These are phyloP conservation scores for Cyclotella distinguenda DNA, from an alignment of 108 stramenopile genomes.

Conservation along the genomic window DNA sequence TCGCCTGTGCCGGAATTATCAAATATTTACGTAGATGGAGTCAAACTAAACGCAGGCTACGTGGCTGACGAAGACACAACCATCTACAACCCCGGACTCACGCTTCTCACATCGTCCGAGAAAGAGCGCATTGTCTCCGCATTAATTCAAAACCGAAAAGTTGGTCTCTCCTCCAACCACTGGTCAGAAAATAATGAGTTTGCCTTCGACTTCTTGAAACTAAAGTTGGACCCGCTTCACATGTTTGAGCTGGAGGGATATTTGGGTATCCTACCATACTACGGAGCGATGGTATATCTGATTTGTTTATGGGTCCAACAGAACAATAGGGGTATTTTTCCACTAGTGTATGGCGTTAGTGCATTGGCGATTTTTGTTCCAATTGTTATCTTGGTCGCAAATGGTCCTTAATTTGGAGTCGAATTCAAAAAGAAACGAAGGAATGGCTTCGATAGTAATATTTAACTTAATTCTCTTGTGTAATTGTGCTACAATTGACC, in stretches of 20 bases:
- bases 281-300: conserved; percentile 68
- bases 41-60: conserved; percentile 68
- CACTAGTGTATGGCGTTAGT: conserved; percentile 65
- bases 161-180: conserved; percentile 34
- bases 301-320: conserved; percentile 77
- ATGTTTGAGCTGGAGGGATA: conserved; percentile 71
- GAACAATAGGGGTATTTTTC: conserved; percentile 56
- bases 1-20: no score
- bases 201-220: conserved; percentile 62
- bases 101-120: conserved; percentile 70
- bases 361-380: conserved; percentile 68
- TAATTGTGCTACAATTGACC: no score
- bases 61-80: conserved; percentile 84
- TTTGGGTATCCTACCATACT: conserved; percentile 65
- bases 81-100: conserved; percentile 85
- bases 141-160: conserved; percentile 57
- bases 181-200: conserved; percentile 75
- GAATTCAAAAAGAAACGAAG: background rate
- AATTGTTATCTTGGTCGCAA: conserved; percentile 54
- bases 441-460: no score
- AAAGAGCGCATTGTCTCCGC: conserved; percentile 71
- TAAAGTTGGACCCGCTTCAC: conserved; percentile 75
- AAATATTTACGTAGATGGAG: conserved; percentile 43
- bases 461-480: no score
- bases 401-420: conserved; percentile 47